phyloP scores from a whole-genome alignment of 257 asterid genomes.

The Salvia splendens region DNA sequence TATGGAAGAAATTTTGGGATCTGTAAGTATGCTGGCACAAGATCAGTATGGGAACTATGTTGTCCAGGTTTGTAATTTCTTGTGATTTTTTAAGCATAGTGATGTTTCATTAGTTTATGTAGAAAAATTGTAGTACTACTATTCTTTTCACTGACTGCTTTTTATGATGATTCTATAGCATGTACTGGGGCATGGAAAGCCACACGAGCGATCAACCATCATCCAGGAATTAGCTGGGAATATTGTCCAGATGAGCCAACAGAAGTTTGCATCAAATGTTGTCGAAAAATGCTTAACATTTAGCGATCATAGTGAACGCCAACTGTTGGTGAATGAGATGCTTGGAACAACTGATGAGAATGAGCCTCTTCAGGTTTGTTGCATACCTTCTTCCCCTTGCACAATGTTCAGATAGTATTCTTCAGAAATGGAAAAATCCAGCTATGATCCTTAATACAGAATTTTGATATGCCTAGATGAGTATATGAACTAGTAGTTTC shows the following conservation, averaged over 20 bases:
- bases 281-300: slow-evolving; percentile 93
- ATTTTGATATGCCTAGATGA: not conserved
- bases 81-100: not conserved
- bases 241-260: slow-evolving; percentile 98
- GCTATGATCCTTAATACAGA: not conserved
- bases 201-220: slow-evolving; percentile 77
- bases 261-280: slow-evolving; percentile 95
- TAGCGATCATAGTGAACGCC: slow-evolving; percentile 77
- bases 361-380: slow-evolving; percentile 93
- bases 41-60: slow-evolving; percentile 98
- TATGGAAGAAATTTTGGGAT: slow-evolving; percentile 84
- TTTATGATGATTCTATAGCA: slow-evolving; percentile 42
- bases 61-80: slow-evolving; percentile 63
- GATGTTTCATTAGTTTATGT: not conserved
- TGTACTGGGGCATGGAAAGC: slow-evolving; percentile 96
- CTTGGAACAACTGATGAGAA: slow-evolving; percentile 98
- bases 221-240: slow-evolving; percentile 90
- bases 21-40: slow-evolving; percentile 93
- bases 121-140: not conserved
- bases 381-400: not conserved
- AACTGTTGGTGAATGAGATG: slow-evolving; percentile 88
- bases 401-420: not conserved
- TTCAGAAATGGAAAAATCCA: not conserved
- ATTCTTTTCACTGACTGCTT: slow-evolving; percentile 25
- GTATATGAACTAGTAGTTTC: slow-evolving; percentile 8